These are phyloP conservation scores for Nakazawaea siamensis DNA, from an alignment of 805 yeast genomes.

Conservation along the genomic window DNA sequence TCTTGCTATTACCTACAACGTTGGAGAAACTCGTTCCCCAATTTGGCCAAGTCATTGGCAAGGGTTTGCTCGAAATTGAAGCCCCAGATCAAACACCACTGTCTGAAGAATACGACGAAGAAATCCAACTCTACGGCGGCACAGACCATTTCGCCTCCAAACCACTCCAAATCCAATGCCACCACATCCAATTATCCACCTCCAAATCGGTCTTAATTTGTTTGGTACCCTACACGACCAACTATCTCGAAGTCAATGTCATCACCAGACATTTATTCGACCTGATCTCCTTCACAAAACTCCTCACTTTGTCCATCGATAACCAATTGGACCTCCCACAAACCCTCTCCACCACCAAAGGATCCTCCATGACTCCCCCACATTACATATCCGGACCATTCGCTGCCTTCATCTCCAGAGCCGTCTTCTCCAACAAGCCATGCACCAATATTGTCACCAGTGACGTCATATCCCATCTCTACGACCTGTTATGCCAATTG, in stretches of 20 bases:
- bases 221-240: constrained; percentile 1
- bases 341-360: no score
- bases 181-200: no score
- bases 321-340: constrained; percentile 3
- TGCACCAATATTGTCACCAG: constrained; percentile 21
- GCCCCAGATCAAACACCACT: no score
- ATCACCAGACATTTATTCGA: constrained; percentile 2
- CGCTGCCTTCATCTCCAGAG: constrained; percentile 30
- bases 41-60: no score
- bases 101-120: constrained; percentile 30
- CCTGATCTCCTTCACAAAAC: not conserved
- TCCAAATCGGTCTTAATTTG: no score
- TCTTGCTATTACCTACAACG: constrained; percentile 24
- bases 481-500: constrained; percentile 21
- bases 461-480: constrained; percentile 31
- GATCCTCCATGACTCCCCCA: constrained; percentile 46
- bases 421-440: constrained; percentile 11
- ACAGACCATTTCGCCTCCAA: no score
- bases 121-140: constrained; percentile 35
- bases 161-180: no score
- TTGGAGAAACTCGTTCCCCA: constrained; percentile 17
- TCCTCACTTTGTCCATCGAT: constrained; percentile 4
- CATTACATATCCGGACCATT: constrained; percentile 37
- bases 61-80: no score
- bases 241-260: not conserved